Evolutionary conservation across 495 filamentous ascomycete species (phyloP), one percentile per base, ranked within the genome.

Genomic region (Coniosporium apollinis): DNA sequence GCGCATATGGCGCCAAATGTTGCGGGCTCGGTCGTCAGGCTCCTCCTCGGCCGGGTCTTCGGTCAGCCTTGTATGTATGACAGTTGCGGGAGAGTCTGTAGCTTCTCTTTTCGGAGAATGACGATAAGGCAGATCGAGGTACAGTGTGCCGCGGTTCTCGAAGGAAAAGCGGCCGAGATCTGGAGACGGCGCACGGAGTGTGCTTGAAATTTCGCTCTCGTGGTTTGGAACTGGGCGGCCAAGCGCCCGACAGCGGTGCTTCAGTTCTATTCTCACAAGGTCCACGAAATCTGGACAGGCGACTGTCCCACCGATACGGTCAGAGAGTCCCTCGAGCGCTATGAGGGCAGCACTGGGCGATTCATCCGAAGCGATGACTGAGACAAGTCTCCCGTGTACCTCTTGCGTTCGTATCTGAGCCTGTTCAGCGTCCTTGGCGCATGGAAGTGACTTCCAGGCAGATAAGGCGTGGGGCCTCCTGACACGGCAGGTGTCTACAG

Each of bases 1-100:
- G 28, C 48, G 48, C 11, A 51, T 51, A 39, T 51, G 48, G 13
- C 30, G 41, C 48, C 48, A 51, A 14, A 51, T 33, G 9, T 33
- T 19, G 10, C 39, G 45, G 4, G 45, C 45, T 10, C 36, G 26
- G 32, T 49, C 45, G 0, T 19, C 15, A n/a, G 41, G 19, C 2
- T 38, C 34, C 8, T 34, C 35, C 5, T 18, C 28, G 9, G 22
- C 11, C 9, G 34, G 25, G 15, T 37, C 40, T 13, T 15, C 25
- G 2, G n/a, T 19, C 2, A 44, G 22, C 8, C 14, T 18, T 8
- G 17, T 30, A 13, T 19, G 25, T 5, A 38, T 38, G 18, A 38
- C 17, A 5, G 25, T 38, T n/a, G 17, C 24, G 15, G 36, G 28
- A 21, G 36, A 30, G 24, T 19, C 24, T 8, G 36, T 9, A n/a